These are phyloP conservation scores for Microcos paniculata DNA, from an alignment of 345 rosid species.

Conservation along the genomic window DNA sequence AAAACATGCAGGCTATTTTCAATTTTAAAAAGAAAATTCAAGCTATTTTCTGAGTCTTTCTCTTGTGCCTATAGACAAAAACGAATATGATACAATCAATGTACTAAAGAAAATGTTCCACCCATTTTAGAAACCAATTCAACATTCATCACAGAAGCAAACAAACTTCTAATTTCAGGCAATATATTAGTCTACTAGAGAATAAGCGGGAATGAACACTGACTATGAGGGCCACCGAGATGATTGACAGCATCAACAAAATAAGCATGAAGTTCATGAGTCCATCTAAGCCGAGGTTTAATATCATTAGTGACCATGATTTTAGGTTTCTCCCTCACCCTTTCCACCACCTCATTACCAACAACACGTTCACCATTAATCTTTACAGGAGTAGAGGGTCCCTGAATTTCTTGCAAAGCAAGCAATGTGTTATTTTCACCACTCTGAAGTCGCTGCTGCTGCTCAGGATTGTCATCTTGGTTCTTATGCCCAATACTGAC, in stretches of 20 bases:
- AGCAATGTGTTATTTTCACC: neutral
- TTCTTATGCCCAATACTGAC: neutral
- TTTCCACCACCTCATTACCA: slow-evolving; percentile 2
- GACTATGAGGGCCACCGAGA: slow-evolving; percentile 15
- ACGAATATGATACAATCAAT: slow-evolving; percentile 4
- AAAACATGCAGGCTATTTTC: neutral
- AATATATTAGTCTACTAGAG: neutral
- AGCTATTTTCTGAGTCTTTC: neutral
- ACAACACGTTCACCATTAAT: neutral
- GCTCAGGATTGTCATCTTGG: neutral
- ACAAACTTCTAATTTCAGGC: neutral
- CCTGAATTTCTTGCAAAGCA: slow-evolving; percentile 11
- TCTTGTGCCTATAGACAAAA: neutral
- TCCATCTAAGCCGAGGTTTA: slow-evolving; percentile 18
- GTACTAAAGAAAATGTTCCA: neutral
- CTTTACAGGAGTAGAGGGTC: neutral
- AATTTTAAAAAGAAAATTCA: neutral
- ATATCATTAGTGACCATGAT: neutral
- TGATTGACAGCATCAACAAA: neutral
- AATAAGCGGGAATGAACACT: slow-evolving; percentile 2
- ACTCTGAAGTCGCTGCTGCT: neutral
- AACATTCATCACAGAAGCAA: neutral
- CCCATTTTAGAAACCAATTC: neutral
- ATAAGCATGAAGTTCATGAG: slow-evolving; percentile 6
- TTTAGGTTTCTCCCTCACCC: slow-evolving; percentile 5